Evolutionary conservation across 2,329 filamentous ascomycete genomes (phyloP), one percentile per base, ranked within the genome.

Genomic region (Xenosphaeropsis pyriputrescens): DNA sequence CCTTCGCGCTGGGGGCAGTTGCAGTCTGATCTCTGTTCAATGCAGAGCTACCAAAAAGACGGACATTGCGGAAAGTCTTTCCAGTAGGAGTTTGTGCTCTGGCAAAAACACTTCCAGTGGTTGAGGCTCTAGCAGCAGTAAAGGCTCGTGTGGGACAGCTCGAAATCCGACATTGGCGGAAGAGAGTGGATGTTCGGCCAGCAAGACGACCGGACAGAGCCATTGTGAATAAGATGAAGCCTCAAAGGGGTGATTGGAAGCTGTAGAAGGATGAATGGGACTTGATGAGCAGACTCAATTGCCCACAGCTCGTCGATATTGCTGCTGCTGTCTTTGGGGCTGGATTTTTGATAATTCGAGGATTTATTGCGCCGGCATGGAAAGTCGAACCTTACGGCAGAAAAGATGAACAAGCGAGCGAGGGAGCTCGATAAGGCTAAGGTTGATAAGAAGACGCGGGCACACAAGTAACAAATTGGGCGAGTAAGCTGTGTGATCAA

Each of bases 1-100:
- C 84, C 63, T 88, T 78, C 38, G 86, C 74, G 55, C 81, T 84
- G 39, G 86, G 85, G 37, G 84, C 79, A 47, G 76, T 66, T 60
- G 91, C 73, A 35, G 70, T 62, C 39, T 53, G 46, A 32, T 50
- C 42, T 34, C 34, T 43, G 31, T 39, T 42, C 29, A 49, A 34
- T 5, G 41, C 39, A 9, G 48, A 52, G 46, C 43, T 52, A 11
- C 53, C 53, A 41, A 57, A 55, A 29, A 49, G 46, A 33, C 53
- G 48, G 32, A 48, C 41, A 37, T 43, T 48, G 40, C 45, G 42
- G 29, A 41, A 37, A 34, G 39, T 48, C 38, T 53, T 55, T 29
- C 41, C 44, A 32, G 45, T 38, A 16, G 43, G 41, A 31, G 39
- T 39, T 30, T 46, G 41, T 30, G 32, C 47, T 38, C 44, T 48